Percentiles rank a stretch among this genome's conserved stretches.
phyloP scores from a whole-genome alignment of 2,329 filamentous ascomycete genomes.

The Didymella keratinophila region DNA sequence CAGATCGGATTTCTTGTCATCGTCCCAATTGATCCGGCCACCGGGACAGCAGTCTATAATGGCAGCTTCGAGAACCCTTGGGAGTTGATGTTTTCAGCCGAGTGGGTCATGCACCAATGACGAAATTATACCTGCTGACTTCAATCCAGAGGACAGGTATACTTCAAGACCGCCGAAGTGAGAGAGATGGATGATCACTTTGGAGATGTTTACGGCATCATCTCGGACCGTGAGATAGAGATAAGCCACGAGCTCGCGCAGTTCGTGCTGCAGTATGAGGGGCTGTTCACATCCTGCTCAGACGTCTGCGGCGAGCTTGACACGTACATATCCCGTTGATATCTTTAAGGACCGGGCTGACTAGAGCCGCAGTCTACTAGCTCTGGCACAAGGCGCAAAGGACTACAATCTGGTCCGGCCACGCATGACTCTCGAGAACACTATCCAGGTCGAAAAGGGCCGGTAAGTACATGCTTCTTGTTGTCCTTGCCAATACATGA shows the following conservation, averaged over 20 bases:
- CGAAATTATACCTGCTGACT: not conserved
- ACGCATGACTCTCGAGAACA: slow-evolving; percentile 71
- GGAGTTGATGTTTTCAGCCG: slow-evolving; percentile 79
- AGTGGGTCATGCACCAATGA: slow-evolving; percentile 44
- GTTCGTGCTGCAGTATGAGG: slow-evolving; percentile 72
- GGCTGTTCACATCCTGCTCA: slow-evolving; percentile 72
- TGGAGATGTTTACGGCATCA: slow-evolving; percentile 84
- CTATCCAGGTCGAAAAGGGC: slow-evolving; percentile 78
- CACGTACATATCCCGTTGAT: slow-evolving; percentile 48
- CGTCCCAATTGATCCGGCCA: slow-evolving; percentile 68
- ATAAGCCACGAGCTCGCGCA: slow-evolving; percentile 81
- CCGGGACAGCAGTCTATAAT: slow-evolving; percentile 68
- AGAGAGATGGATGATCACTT: slow-evolving; percentile 79
- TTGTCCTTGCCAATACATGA: not conserved
- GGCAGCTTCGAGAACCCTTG: slow-evolving; percentile 70
- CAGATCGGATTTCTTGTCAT: slow-evolving; percentile 90
- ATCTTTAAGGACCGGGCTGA: slow-evolving; percentile 24
- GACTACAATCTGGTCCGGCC: slow-evolving; percentile 77
- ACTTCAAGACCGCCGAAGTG: slow-evolving; percentile 89
- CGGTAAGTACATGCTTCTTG: slow-evolving; percentile 56
- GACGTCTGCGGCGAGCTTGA: slow-evolving; percentile 88
- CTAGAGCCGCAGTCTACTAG: slow-evolving; percentile 67
- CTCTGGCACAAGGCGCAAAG: slow-evolving; percentile 78
- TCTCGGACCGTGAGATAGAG: slow-evolving; percentile 91
- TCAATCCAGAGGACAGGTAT: slow-evolving; percentile 62